These are phyloP conservation scores for Euphorbia schlechtendalii DNA, from an alignment of 441 rosid species.

Conservation along the genomic window DNA sequence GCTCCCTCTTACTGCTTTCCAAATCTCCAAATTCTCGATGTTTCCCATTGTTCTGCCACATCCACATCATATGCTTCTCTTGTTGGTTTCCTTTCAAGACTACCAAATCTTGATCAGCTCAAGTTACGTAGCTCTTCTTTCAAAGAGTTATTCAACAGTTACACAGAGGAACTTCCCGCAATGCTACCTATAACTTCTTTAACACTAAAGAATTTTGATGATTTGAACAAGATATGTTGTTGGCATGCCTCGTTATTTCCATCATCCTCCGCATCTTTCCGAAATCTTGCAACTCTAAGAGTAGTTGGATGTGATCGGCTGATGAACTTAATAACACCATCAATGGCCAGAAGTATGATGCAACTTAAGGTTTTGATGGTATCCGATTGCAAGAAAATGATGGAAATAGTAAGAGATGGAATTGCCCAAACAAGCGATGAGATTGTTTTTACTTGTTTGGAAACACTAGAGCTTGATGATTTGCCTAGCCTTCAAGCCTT, in stretches of 20 bases:
- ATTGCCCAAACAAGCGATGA: too few species aligned
- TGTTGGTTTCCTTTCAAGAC: not conserved
- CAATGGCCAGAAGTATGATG: not conserved
- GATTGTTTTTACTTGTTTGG: not conserved
- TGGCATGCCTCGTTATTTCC: too few species aligned
- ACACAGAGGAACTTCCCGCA: too few species aligned
- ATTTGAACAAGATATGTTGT: too few species aligned
- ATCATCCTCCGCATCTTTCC: too few species aligned
- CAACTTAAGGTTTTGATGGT: not conserved
- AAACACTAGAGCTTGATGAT: not conserved
- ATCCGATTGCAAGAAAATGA: not conserved
- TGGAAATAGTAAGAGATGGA: not conserved
- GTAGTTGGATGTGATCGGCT: too few species aligned
- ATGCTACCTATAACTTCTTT: too few species aligned
- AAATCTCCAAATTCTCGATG: not conserved
- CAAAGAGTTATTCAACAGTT: too few species aligned
- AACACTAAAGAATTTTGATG: too few species aligned
- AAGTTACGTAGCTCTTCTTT: conserved; percentile 8
- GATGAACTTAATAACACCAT: too few species aligned
- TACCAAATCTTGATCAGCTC: not conserved
- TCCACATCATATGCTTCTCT: conserved; percentile 3
- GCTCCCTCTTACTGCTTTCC: conserved; percentile 9
- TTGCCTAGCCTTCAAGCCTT: not conserved
- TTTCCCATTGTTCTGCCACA: not conserved
- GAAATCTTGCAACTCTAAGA: too few species aligned